Percentiles rank a stretch among this genome's conserved stretches.
Conservation (phyloP, 495 filamentous ascomycete species). For the Zalerion maritima region DNA sequence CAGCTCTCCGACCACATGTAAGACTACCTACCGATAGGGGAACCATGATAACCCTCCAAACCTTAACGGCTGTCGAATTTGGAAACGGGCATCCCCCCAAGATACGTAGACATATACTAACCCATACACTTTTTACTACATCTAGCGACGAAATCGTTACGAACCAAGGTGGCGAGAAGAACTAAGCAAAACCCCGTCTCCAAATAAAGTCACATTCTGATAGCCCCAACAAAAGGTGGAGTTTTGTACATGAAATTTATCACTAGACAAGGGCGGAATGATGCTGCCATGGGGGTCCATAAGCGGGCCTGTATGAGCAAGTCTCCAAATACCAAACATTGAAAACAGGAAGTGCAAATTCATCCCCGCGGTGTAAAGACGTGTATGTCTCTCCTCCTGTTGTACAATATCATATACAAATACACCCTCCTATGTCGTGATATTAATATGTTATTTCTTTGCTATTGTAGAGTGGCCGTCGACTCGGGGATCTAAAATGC, state of each 20-base stretch:
- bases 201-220: slow-evolving; percentile 3
- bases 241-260: slow-evolving; percentile 5
- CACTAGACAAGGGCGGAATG: slow-evolving; percentile 10
- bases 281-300: slow-evolving; percentile 5
- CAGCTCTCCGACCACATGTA: slow-evolving; percentile 78
- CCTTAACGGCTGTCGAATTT: not conserved
- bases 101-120: slow-evolving; percentile 9
- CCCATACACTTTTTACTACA: slow-evolving; percentile 5
- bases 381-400: no score
- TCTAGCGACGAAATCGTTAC: slow-evolving; percentile 59
- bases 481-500: no score
- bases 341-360: no score
- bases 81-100: not conserved
- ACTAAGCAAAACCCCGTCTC: slow-evolving; percentile 31
- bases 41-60: not conserved
- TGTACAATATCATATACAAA: no score
- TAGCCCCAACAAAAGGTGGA: not conserved
- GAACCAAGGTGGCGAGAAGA: slow-evolving; percentile 57
- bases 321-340: slow-evolving; percentile 4
- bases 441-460: no score
- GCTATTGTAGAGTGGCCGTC: slow-evolving; percentile 8
- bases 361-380: no score
- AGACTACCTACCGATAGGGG: slow-evolving; percentile 13
- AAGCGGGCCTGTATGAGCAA: no score
- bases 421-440: no score